phyloP scores from a whole-genome alignment of 169 alveolate genomes.

The Cryptosporidium parvum region DNA sequence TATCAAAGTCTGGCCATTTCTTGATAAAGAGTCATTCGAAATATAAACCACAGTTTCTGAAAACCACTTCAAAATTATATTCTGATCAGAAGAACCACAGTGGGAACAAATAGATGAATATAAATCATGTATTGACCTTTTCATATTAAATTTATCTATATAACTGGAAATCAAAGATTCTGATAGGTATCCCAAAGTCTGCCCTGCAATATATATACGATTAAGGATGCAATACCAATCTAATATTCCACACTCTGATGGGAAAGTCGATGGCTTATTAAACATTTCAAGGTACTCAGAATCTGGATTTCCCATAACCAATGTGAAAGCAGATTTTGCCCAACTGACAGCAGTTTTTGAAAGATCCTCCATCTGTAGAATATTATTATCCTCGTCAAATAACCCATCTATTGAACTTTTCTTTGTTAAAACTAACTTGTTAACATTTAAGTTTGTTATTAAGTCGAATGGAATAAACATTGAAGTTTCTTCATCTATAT shows the following conservation, averaged over 20 bases:
- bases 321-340: conserved; percentile 66
- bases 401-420: conserved; percentile 7
- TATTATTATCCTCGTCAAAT: conserved; percentile 2
- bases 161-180: conserved; percentile 44
- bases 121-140: conserved; percentile 50
- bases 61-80: conserved; percentile 38
- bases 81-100: conserved; percentile 30
- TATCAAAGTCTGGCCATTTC: conserved; percentile 17
- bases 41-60: conserved; percentile 45
- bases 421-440: background rate
- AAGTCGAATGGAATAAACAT: conserved; percentile 11
- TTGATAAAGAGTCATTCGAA: background rate
- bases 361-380: conserved; percentile 12
- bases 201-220: conserved; percentile 40
- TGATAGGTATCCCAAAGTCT: background rate
- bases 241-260: conserved; percentile 48
- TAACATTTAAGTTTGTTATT: conserved; percentile 29
- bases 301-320: conserved; percentile 16
- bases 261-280: conserved; percentile 43
- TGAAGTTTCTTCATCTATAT: conserved; percentile 15
- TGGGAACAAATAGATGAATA: conserved; percentile 26
- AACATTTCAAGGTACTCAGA: conserved; percentile 31
- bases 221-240: conserved; percentile 57
- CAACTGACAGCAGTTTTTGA: conserved; percentile 43
- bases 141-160: conserved; percentile 43